Conservation (phyloP, 2,329 filamentous ascomycete genomes). For the Domatiomyces catenatus region DNA sequence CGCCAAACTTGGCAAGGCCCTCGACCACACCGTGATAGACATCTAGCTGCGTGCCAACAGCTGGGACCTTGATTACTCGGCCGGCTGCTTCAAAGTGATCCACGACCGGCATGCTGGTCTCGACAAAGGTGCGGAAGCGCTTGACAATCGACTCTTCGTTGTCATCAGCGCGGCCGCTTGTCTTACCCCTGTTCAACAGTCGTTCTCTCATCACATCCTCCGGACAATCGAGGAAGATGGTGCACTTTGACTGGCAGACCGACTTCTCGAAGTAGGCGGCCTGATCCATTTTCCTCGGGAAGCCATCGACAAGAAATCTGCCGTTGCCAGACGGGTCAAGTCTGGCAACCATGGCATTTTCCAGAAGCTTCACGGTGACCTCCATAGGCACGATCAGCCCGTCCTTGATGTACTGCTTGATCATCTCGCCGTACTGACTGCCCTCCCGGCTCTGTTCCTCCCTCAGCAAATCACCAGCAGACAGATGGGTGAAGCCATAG, state of each 20-base stretch:
- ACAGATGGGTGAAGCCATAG: conserved; percentile 85
- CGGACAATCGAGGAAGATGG: conserved; percentile 87
- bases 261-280: conserved; percentile 81
- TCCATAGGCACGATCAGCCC: conserved; percentile 98
- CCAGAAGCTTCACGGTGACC: conserved; percentile 81
- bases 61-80: conserved; percentile 66
- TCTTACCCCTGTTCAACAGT: conserved; percentile 79
- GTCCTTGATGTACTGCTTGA: conserved; percentile 84
- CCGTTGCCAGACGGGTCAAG: conserved; percentile 42
- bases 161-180: conserved; percentile 78
- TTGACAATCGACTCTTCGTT: conserved; percentile 93
- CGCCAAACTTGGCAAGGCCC: conserved; percentile 31
- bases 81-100: conserved; percentile 63
- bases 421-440: conserved; percentile 80
- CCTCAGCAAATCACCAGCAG: conserved; percentile 80
- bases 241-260: conserved; percentile 69
- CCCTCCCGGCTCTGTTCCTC: conserved; percentile 81
- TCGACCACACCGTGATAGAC: conserved; percentile 43
- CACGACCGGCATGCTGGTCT: conserved; percentile 96
- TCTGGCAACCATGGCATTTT: conserved; percentile 73
- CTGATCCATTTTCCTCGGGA: conserved; percentile 95
- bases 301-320: conserved; percentile 67
- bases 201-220: conserved; percentile 76
- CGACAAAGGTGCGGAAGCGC: conserved; percentile 82
- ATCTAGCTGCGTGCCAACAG: conserved; percentile 50